Percentiles rank a stretch among this genome's conserved stretches.
Conservation (phyloP, 2,329 filamentous ascomycete species). For the Colletotrichum musicola region DNA sequence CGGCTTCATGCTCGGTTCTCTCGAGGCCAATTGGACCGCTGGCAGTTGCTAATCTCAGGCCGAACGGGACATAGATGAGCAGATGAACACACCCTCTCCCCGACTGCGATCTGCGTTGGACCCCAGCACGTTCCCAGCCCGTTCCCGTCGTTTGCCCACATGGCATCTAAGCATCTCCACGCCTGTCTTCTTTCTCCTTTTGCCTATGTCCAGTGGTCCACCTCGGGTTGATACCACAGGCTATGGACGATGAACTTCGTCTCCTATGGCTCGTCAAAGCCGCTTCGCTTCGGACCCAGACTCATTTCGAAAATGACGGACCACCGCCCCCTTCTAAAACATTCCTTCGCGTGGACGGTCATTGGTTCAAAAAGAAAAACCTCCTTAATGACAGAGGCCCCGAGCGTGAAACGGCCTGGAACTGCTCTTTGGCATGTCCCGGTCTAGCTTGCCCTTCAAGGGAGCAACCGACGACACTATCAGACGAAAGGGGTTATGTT, state of each 20-base stretch:
- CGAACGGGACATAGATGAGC: slow-evolving; percentile 24
- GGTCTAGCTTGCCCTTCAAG: slow-evolving; percentile 26
- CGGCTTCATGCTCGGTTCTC: slow-evolving; percentile 3
- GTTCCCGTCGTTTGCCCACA: slow-evolving; percentile 26
- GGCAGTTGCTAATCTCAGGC: slow-evolving; percentile 5
- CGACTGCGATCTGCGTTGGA: slow-evolving; percentile 28
- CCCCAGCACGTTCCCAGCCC: slow-evolving; percentile 29
- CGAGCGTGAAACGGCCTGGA: slow-evolving; percentile 32
- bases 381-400: slow-evolving; percentile 15
- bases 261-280: slow-evolving; percentile 19
- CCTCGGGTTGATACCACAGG: slow-evolving; percentile 5
- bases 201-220: background rate
- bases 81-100: slow-evolving; percentile 33
- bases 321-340: slow-evolving; percentile 10
- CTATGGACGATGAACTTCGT: slow-evolving; percentile 16
- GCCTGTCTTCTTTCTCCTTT: background rate
- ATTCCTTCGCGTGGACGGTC: background rate
- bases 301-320: slow-evolving; percentile 8
- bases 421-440: slow-evolving; percentile 29
- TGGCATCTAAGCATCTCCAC: slow-evolving; percentile 29
- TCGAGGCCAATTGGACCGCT: slow-evolving; percentile 17
- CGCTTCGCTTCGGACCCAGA: background rate
- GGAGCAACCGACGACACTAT: slow-evolving; percentile 20
- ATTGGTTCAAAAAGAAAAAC: slow-evolving; percentile 21
- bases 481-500: slow-evolving; percentile 28